A percentile compares a stretch with the other conserved stretches of the same genome.
Evolutionary conservation across 1,284 basidiomycete genomes (phyloP).

Genomic region (Mycosarcoma maydis): DNA sequence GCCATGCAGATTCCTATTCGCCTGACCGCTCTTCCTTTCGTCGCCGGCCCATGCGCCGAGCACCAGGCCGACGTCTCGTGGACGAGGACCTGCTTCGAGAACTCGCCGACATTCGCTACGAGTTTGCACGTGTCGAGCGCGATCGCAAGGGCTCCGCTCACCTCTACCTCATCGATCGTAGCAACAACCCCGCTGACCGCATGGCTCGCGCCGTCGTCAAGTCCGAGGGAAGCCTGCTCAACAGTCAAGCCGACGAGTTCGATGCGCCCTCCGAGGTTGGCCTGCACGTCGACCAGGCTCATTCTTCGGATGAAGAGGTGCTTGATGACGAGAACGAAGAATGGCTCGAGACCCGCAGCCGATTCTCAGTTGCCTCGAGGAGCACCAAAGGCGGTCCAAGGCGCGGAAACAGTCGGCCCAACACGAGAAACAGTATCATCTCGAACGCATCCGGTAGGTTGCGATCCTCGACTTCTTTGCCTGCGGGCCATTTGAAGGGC

Average conservation of each 20-base stretch:
- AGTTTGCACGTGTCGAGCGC: slow-evolving; percentile 45
- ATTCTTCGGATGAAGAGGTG: slow-evolving; percentile 16
- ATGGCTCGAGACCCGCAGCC: slow-evolving; percentile 33
- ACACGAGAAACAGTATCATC: slow-evolving; percentile 22
- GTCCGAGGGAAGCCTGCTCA: slow-evolving; percentile 25
- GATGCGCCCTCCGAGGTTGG: slow-evolving; percentile 26
- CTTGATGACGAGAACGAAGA: slow-evolving; percentile 25
- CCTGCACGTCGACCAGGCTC: slow-evolving; percentile 21
- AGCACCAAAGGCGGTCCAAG: slow-evolving; percentile 8
- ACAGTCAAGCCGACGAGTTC: slow-evolving; percentile 10
- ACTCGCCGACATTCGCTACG: slow-evolving; percentile 53
- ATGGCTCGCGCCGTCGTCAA: slow-evolving; percentile 50
- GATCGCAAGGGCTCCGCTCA: slow-evolving; percentile 47
- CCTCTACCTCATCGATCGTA: slow-evolving; percentile 58
- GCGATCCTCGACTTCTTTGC: slow-evolving; percentile 26
- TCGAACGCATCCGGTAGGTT: slow-evolving; percentile 32
- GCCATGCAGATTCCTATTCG: slow-evolving; percentile 5
- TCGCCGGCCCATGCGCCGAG: slow-evolving; percentile 18
- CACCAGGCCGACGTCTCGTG: slow-evolving; percentile 45
- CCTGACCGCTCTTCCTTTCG: slow-evolving; percentile 12
- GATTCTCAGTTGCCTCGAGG: slow-evolving; percentile 12
- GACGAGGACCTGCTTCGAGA: slow-evolving; percentile 61
- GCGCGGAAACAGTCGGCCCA: slow-evolving; percentile 17
- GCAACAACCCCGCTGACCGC: slow-evolving; percentile 53
- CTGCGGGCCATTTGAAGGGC: slow-evolving; percentile 23